A percentile compares a stretch with the other conserved stretches of the same genome.
phyloP scores from a whole-genome alignment of 148 eudicot genomes.

The Camellia lanceoleosa region DNA sequence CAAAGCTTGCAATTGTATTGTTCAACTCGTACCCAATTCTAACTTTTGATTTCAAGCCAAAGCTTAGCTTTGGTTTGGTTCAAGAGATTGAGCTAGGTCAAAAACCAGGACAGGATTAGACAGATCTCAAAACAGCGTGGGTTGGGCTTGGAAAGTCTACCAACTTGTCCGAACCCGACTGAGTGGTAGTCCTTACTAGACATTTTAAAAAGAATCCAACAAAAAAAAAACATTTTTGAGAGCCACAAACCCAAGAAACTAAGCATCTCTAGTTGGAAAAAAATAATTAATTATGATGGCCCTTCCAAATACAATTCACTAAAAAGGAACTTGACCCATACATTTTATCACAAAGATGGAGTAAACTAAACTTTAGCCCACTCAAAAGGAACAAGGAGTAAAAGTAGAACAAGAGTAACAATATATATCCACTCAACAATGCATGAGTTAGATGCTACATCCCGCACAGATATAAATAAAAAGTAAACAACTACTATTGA shows the following conservation, averaged over 20 bases:
- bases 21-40: too few species aligned
- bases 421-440: background rate
- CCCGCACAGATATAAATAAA: background rate
- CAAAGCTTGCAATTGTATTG: too few species aligned
- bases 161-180: background rate
- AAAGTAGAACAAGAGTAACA: background rate
- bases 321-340: background rate
- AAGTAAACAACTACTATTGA: background rate
- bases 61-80: background rate
- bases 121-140: background rate
- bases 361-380: background rate
- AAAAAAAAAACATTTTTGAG: background rate
- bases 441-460: background rate
- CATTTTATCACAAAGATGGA: background rate
- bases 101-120: background rate
- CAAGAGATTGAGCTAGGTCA: background rate
- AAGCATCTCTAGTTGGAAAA: background rate
- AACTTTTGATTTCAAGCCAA: background rate
- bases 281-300: background rate
- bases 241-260: background rate
- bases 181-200: background rate
- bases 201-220: background rate
- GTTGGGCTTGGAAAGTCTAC: background rate
- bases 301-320: background rate
- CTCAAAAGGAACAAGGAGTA: background rate